A percentile compares a stretch with the other conserved stretches of the same genome.
phyloP scores from a whole-genome alignment of 306 rosid genomes.

The Glycyrrhiza uralensis region DNA sequence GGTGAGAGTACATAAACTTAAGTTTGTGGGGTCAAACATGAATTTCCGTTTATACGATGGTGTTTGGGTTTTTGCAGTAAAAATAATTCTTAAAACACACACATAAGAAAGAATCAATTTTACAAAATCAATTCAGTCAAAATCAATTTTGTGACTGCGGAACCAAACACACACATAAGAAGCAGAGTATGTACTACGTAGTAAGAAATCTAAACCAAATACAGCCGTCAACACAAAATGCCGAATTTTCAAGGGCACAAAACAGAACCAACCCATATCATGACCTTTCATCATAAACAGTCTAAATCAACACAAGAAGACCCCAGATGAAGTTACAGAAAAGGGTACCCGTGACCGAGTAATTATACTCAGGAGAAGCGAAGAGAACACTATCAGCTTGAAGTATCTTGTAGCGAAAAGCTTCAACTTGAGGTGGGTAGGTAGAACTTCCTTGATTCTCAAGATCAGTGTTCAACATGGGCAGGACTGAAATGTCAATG shows the following conservation, averaged over 20 bases:
- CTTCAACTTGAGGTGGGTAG: constrained; percentile 55
- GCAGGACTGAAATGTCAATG: constrained; percentile 59
- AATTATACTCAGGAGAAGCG: constrained; percentile 87
- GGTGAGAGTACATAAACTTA: no score
- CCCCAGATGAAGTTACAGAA: not conserved
- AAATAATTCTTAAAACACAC: no score
- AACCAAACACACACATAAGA: no score
- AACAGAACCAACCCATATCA: not conserved
- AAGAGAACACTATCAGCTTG: constrained; percentile 65
- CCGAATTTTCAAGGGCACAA: not conserved
- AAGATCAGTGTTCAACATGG: constrained; percentile 70
- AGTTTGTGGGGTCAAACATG: no score
- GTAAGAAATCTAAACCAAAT: not conserved
- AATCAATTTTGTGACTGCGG: no score
- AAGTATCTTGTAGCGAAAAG: constrained; percentile 57
- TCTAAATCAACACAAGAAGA: not conserved
- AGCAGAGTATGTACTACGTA: not conserved
- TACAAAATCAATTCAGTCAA: no score
- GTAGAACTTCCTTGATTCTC: constrained; percentile 50
- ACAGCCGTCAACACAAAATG: not conserved
- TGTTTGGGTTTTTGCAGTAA: no score
- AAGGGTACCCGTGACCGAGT: constrained; percentile 57
- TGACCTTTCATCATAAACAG: not conserved
- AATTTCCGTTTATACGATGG: no score
- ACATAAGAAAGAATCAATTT: no score